Evolutionary conservation across 176 grass and related monocot species (phyloP), one percentile per base, ranked within the genome.

Genomic region (Ananas comosus): DNA sequence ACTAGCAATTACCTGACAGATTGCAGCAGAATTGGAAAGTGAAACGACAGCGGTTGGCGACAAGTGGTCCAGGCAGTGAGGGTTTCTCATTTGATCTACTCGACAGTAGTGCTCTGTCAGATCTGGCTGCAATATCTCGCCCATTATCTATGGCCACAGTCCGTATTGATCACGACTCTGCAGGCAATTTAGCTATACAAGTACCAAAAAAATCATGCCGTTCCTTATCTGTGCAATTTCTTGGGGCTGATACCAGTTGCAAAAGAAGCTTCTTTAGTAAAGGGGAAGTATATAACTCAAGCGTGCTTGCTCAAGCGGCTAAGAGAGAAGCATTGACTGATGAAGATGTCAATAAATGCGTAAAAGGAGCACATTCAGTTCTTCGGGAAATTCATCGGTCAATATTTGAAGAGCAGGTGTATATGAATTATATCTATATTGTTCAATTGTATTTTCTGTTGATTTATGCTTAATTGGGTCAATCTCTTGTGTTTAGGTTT

Each of bases 21-120:
- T 81, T 97, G 81, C 93, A 97, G 69, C 86, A 97, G 82, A 87
- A 90, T 65, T 97, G 93, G 93, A 97, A 97, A 85, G 89, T 97
- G 63, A 92, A 97, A 78, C 70, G 89, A 51, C 93, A 90, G 24
- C 86, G 87, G 51, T 19, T 80, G 63, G 82, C 74, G 71, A 52
- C 75, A 51, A 49, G 12, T 50, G 33, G 65, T 49, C 65, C 75
- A 63, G 74, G 70, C 69, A 92, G 69, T 63, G 89, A 92, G 28
- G 76, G 81, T 56, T 87, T 92, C 82, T 81, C 80, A 71, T 92
- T 97, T 79, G 93, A 97, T 83, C 74, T 92, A 21, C 52, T 79
- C 13, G 93, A 97, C 71, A 85, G 59, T 80, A 82, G 33, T 42
- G 4, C 74, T 75, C 81, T 80, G 9, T 69, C 85, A 61, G 82